Evolutionary conservation across 441 rosid genomes (phyloP), one percentile per base, ranked within the genome.

Genomic region (Aleurites moluccanus): DNA sequence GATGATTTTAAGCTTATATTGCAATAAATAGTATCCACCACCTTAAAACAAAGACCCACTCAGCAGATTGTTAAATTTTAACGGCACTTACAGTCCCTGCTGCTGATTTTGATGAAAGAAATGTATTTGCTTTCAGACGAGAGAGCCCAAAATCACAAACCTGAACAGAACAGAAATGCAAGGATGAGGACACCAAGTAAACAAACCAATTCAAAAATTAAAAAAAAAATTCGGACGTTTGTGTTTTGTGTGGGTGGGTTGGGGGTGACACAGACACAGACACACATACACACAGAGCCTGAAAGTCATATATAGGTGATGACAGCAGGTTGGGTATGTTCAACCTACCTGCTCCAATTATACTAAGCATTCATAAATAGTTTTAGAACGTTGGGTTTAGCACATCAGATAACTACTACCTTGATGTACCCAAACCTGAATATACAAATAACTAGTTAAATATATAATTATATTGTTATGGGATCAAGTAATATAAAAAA

Each of bases 141-240:
- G 99, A 96, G 77, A 96, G 97, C 71, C 99, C 99, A 85, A 96
- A 96, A 90, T 92, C 99, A 79, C 97, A 90, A 75, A 96, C 99
- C 99, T 96, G 83, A 80, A 77, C 59, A 72, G 49, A 73, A 21
- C 59, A 84, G 50, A 75, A 57, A 70, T 42, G 72, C 71, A 66
- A 74, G 67, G 23, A 75, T 10, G 21, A 38, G 35, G 63, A 60
- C n/a, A 64, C 56, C 52, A 20, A 63, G 27, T 2, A 28, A 73
- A 21, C 23, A 27, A 60, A 52, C 49, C 21, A 64, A 18, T n/a
- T 3, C 69, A 3, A 35, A 14, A 52, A 50, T 5, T 56, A 18
- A 20, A 27, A 16, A 64, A 47, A 14, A 40, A 3, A 20, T 8
- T 10, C 10, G 6, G 21, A n/a, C 0, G 15, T 59, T 27, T 27